Evolutionary conservation across 225 moss, liverwort and hornwort genomes (phyloP).

Genomic region (Climacium dendroides): DNA sequence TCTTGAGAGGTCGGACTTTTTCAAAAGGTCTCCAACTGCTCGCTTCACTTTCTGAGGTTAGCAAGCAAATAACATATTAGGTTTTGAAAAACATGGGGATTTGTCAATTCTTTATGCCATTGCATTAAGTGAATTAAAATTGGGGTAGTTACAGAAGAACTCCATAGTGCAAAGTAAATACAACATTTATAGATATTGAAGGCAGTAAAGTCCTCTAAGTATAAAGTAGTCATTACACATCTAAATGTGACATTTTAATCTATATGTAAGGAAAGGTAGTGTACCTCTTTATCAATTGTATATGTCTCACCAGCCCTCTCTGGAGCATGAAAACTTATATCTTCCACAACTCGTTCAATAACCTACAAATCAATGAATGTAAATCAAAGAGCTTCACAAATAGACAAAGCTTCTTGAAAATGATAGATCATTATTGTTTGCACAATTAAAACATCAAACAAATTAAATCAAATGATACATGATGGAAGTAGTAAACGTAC

Average conservation of each 20-base stretch:
- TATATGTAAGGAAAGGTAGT: background rate
- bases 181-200: background rate
- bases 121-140: background rate
- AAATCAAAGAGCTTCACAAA: background rate
- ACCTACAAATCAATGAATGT: slow-evolving; percentile 12
- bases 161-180: background rate
- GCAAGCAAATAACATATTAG: background rate
- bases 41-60: slow-evolving; percentile 49
- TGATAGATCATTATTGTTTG: background rate
- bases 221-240: background rate
- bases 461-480: background rate
- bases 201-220: background rate
- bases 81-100: background rate
- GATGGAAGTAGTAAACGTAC: slow-evolving; percentile 2
- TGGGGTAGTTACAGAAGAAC: background rate
- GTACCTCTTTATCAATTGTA: slow-evolving; percentile 65
- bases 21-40: slow-evolving; percentile 67
- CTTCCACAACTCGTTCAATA: slow-evolving; percentile 84
- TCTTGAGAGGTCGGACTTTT: slow-evolving; percentile 66
- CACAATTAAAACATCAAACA: background rate
- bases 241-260: background rate
- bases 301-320: slow-evolving; percentile 63
- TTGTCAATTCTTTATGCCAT: background rate
- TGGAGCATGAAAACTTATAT: slow-evolving; percentile 78
- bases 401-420: background rate